Percentiles rank a stretch among this genome's conserved stretches.
Conservation (phyloP, 2,329 filamentous ascomycete genomes). For the Curvularia sp. region DNA sequence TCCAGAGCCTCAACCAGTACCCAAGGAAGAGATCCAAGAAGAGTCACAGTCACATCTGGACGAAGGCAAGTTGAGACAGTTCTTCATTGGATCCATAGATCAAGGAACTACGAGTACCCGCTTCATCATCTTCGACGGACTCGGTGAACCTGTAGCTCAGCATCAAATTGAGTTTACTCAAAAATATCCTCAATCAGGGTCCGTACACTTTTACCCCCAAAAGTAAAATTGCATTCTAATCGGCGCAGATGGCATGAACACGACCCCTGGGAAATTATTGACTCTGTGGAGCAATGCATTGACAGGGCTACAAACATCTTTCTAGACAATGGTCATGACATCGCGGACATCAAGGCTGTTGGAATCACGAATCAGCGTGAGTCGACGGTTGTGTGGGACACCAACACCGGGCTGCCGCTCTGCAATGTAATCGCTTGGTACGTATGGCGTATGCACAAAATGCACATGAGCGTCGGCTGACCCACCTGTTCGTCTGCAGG, state of each 20-base stretch:
- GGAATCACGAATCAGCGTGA: slow-evolving; percentile 93
- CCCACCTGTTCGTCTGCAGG: slow-evolving; percentile 12
- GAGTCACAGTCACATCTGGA: slow-evolving; percentile 37
- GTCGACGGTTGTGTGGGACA: slow-evolving; percentile 86
- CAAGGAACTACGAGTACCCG: slow-evolving; percentile 89
- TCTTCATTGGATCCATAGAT: slow-evolving; percentile 87
- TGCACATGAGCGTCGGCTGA: slow-evolving; percentile 8
- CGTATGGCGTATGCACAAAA: slow-evolving; percentile 3
- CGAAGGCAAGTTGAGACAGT: slow-evolving; percentile 54
- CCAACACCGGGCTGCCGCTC: slow-evolving; percentile 77
- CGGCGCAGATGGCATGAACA: slow-evolving; percentile 82
- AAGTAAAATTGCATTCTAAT: slow-evolving; percentile 21
- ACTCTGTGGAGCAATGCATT: slow-evolving; percentile 79
- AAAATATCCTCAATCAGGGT: slow-evolving; percentile 85
- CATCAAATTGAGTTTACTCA: slow-evolving; percentile 90
- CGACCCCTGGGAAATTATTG: slow-evolving; percentile 77
- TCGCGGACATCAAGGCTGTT: slow-evolving; percentile 74
- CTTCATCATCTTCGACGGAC: slow-evolving; percentile 87
- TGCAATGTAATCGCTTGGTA: slow-evolving; percentile 85
- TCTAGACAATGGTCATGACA: slow-evolving; percentile 69
- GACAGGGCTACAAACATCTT: slow-evolving; percentile 77
- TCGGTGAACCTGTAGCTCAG: slow-evolving; percentile 77
- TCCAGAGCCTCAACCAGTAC: slow-evolving; percentile 41
- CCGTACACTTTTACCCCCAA: slow-evolving; percentile 48
- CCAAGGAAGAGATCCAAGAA: slow-evolving; percentile 39